Percentiles rank a stretch among this genome's conserved stretches.
Evolutionary conservation across 2,329 filamentous ascomycete species (phyloP).

Genomic region (Calonectria hawksworthii): DNA sequence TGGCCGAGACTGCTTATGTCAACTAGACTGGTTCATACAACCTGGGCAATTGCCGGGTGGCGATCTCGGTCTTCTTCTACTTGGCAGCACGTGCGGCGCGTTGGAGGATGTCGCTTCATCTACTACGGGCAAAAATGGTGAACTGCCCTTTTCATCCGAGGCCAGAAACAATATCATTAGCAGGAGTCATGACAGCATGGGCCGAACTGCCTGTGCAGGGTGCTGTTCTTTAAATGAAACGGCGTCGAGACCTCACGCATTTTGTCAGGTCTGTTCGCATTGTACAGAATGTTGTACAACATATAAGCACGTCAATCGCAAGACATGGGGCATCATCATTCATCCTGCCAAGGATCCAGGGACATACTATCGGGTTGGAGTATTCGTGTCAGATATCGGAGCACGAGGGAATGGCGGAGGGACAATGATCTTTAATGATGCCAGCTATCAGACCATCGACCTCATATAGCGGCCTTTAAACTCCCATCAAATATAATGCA

Average conservation of each 20-base stretch:
- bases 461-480: background rate
- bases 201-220: background rate
- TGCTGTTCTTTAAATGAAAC: background rate
- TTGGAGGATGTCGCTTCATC: background rate
- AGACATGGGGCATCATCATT: background rate
- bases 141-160: accelerated
- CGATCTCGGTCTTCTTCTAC: background rate
- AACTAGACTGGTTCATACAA: background rate
- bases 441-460: background rate
- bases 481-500: too few species aligned
- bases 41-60: background rate
- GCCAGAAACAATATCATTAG: background rate
- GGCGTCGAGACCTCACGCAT: background rate
- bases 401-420: background rate
- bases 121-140: too few species aligned
- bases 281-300: background rate
- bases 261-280: background rate
- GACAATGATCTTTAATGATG: background rate
- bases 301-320: background rate
- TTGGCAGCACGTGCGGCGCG: background rate
- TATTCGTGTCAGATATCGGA: background rate
- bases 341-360: background rate
- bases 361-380: background rate
- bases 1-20: background rate
- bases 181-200: background rate